These are phyloP conservation scores for Gracilaria caudata DNA, from an alignment of 23 red algal species.

Conservation along the genomic window DNA sequence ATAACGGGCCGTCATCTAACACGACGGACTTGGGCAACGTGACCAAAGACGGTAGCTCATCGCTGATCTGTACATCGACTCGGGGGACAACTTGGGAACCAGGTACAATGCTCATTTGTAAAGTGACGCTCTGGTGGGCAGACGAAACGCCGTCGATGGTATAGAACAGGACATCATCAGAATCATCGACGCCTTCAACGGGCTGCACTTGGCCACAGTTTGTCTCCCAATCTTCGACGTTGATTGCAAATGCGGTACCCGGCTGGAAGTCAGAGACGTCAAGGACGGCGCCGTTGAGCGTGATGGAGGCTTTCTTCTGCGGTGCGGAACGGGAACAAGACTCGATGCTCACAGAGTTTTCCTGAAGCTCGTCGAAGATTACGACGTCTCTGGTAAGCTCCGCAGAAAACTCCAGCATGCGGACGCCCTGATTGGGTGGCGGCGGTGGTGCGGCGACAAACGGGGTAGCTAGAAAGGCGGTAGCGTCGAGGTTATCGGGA, in stretches of 20 bases:
- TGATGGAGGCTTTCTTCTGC: not conserved
- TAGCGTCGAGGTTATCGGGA: not conserved
- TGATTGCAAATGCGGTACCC: constrained; percentile 28
- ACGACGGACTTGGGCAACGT: not conserved
- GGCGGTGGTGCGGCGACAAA: not conserved
- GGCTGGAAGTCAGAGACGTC: constrained; percentile 1
- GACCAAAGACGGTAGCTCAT: not conserved
- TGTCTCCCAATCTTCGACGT: constrained; percentile 30
- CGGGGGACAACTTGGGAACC: not conserved
- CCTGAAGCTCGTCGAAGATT: constrained; percentile 32
- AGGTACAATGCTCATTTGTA: not conserved
- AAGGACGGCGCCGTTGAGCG: not conserved
- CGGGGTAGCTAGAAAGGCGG: not conserved
- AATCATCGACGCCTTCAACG: constrained; percentile 26
- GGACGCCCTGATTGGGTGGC: not conserved
- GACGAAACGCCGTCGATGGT: not conserved
- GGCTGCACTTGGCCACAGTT: not conserved
- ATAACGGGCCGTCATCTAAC: not conserved
- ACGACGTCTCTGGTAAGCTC: constrained; percentile 1
- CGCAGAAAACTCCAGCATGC: not conserved
- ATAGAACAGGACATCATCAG: constrained; percentile 25
- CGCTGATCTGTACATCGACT: constrained; percentile 12
- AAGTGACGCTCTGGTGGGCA: not conserved
- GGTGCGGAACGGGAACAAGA: constrained; percentile 5
- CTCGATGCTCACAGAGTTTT: not conserved